These are phyloP conservation scores for Trichophyton mentagrophytes DNA, from an alignment of 2,329 filamentous ascomycete genomes.

Conservation along the genomic window DNA sequence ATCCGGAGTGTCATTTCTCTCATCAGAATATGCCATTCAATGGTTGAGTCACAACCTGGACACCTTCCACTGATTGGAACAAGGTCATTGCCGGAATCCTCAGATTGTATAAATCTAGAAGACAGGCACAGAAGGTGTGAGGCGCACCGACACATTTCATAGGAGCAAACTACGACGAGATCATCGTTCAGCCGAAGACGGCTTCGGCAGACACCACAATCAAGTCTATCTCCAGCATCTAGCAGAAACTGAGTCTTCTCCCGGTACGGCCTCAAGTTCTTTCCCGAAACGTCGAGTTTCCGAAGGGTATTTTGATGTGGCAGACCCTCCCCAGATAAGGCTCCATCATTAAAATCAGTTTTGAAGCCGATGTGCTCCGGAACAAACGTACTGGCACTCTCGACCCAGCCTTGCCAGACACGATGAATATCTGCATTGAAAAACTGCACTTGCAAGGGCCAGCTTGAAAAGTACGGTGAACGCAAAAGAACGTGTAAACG, in stretches of 20 bases:
- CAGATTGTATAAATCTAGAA: constrained; percentile 36
- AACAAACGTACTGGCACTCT: constrained; percentile 37
- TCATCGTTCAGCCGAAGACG: constrained; percentile 26
- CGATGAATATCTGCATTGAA: constrained; percentile 57
- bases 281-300: constrained; percentile 43
- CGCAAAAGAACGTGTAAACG: constrained; percentile 72
- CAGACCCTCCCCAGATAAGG: constrained; percentile 23
- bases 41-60: constrained; percentile 50
- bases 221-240: constrained; percentile 22
- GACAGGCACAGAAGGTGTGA: constrained; percentile 48
- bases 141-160: constrained; percentile 34
- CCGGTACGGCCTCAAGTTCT: constrained; percentile 36
- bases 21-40: constrained; percentile 66
- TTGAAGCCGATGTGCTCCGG: constrained; percentile 41
- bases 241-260: constrained; percentile 39
- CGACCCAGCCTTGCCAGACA: constrained; percentile 53
- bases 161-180: constrained; percentile 41
- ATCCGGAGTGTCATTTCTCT: constrained; percentile 66
- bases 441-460: constrained; percentile 73
- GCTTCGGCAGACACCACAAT: constrained; percentile 40
- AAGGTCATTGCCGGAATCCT: constrained; percentile 32
- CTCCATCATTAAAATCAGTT: constrained; percentile 34
- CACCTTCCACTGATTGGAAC: constrained; percentile 59
- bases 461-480: constrained; percentile 64
- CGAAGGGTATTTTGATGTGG: constrained; percentile 20